phyloP scores from a whole-genome alignment of 2,329 filamentous ascomycete species.

The Zelopaecilomyces penicillatus region DNA sequence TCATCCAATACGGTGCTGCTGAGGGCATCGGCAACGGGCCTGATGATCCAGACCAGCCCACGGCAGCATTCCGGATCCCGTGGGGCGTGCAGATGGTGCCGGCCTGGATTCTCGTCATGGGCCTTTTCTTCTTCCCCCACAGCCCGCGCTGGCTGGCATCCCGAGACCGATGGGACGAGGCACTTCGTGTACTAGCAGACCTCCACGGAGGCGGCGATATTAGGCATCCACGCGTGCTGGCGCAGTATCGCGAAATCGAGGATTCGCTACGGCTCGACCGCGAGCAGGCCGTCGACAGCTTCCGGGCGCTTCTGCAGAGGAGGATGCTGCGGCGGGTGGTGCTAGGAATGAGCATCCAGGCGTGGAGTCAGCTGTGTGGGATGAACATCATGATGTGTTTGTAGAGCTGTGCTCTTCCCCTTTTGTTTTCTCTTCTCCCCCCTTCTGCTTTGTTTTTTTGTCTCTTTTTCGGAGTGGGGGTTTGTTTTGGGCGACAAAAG shows the following conservation, averaged over 20 bases:
- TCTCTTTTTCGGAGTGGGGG: too few species aligned
- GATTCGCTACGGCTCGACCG: slow-evolving; percentile 46
- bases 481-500: too few species aligned
- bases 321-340: slow-evolving; percentile 48
- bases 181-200: slow-evolving; percentile 46
- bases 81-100: slow-evolving; percentile 55
- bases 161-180: slow-evolving; percentile 60
- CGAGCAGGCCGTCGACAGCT: slow-evolving; percentile 41
- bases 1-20: slow-evolving; percentile 56
- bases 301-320: slow-evolving; percentile 38
- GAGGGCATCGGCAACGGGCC: slow-evolving; percentile 42
- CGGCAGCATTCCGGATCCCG: slow-evolving; percentile 49
- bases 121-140: slow-evolving; percentile 53
- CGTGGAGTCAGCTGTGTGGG: slow-evolving; percentile 51
- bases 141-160: slow-evolving; percentile 64
- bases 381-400: slow-evolving; percentile 51
- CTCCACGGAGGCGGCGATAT: slow-evolving; percentile 50
- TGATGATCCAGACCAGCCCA: slow-evolving; percentile 40
- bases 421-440: background rate
- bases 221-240: slow-evolving; percentile 51
- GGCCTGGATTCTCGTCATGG: slow-evolving; percentile 42
- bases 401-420: slow-evolving; percentile 2
- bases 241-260: slow-evolving; percentile 54
- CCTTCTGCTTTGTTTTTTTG: too few species aligned
- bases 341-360: slow-evolving; percentile 49